Evolutionary conservation across 179 eudicot genomes (phyloP), one percentile per base, ranked within the genome.

Genomic region (Amaranthus tricolor): DNA sequence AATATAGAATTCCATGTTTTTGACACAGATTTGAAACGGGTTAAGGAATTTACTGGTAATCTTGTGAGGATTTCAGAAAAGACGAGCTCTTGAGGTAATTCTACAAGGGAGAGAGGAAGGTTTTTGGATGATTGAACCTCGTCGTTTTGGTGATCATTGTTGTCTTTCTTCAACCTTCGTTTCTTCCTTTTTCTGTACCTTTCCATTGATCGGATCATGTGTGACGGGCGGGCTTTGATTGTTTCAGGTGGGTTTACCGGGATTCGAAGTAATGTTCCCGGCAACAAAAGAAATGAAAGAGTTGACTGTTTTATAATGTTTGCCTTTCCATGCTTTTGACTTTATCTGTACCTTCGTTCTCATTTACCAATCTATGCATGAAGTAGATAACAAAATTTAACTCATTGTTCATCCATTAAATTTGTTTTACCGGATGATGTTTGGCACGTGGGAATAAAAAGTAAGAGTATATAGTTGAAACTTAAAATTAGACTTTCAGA

Each of bases 41-140:
- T 67, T 17, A 81, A 15, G 0, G 80, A 68, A 47, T 68, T 62
- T 12, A 81, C 77, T 6, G 83, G 83, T 47, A 81, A 62, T 49
- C 83, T 67, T 14, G 83, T 73, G 43, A 81, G 71, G 7, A 81
- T 77, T 19, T 81, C 83, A n/a, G 83, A 49, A 21, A 76, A 81
- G 74, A 81, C 62, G 6, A 81, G 80, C 7, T 81, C 77, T 54
- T 81, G 44, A 56, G 83, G 83, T 17, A 81, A 71, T 5, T 81
- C 80, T 60, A 45, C 54, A 40, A 2, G 44, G 44, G 44, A 5
- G 1, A 24, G 52, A 11, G 50, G 14, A 21, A 53, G 55, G 50
- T 56, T 15, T 68, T 48, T 54, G 17, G 19, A 72, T 58, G 68
- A 5, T 70, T 21, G 54, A 74, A 61, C 10, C 55, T 8, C 8